Evolutionary conservation across 129 eudicot genomes (phyloP), one percentile per base, ranked within the genome.

Genomic region (Silybum marianum): DNA sequence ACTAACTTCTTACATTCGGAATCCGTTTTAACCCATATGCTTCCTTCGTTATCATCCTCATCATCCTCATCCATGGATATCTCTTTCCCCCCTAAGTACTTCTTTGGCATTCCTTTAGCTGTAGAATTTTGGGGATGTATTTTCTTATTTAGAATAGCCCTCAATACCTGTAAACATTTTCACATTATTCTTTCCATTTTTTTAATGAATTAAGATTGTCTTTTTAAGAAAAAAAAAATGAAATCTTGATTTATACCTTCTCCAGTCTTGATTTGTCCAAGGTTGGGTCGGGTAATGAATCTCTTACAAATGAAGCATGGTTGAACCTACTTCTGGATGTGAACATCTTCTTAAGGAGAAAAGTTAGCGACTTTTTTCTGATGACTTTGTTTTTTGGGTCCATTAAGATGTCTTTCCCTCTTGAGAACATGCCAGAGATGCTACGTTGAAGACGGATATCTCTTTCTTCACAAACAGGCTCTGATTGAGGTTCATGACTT

Each of bases 1-100:
- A 18, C n/a, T 58, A 58, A 22, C 66, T 58, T 58, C 96, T 84
- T 86, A 92, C 98, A 94, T 77, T 92, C 98, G 8, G 97, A 90
- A 86, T 94, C 98, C 25, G 95, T 94, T 82, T 90, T 94, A 6
- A 82, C 97, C 98, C 98, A 94, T 74, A 82, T 92, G 74, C 93
- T 89, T 79, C 87, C 84, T 18, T 86, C 87, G 12, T 34, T 54
- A 25, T 7, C 81, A 38, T 77, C 77, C 26, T 86, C 91, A 24
- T 89, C 88, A 4, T 88, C 90, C 21, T 78, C 75, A 63, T 86
- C 87, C 65, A 28, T 81, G 12, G 80, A 62, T 73, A 10, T 48
- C 58, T 84, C 78, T 60, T 80, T 80, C 67, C 13, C 60, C 24
- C 77, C 77, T 80, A 94, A 86, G 83, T 63, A 88, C 82, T 88